A percentile compares a stretch with the other conserved stretches of the same genome.
Conservation (phyloP, 106 monocot species). For the Dendrobium catenatum region DNA sequence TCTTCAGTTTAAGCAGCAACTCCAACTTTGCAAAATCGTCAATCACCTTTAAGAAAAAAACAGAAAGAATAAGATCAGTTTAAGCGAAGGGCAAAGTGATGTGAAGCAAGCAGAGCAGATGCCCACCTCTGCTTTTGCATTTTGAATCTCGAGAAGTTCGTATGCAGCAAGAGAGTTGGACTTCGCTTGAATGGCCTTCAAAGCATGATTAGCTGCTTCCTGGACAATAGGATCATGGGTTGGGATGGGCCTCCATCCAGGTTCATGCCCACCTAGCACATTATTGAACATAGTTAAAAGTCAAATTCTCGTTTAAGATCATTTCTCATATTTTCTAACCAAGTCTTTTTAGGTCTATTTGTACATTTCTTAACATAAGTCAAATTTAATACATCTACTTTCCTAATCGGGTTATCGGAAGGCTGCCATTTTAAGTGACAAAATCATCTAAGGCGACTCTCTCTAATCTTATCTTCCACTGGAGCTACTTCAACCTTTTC, state of each 20-base stretch:
- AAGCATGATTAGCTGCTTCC: conserved; percentile 83
- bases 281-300: not conserved
- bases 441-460: too few relatives aligned
- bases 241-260: conserved; percentile 64
- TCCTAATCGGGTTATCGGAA: too few relatives aligned
- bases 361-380: too few relatives aligned
- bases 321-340: too few relatives aligned
- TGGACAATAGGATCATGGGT: conserved; percentile 65
- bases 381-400: too few relatives aligned
- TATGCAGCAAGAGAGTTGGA: conserved; percentile 74
- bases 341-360: too few relatives aligned
- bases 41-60: conserved; percentile 37
- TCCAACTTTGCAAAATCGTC: conserved; percentile 72
- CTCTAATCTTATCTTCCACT: too few relatives aligned
- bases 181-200: conserved; percentile 61
- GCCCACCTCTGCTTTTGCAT: conserved; percentile 64
- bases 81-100: not conserved
- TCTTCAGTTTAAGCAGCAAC: conserved; percentile 76
- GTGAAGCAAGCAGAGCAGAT: not conserved
- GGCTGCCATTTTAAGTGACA: too few relatives aligned
- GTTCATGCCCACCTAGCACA: conserved; percentile 43
- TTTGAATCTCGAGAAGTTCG: conserved; percentile 70
- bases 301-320: too few relatives aligned
- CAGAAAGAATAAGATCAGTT: not conserved
- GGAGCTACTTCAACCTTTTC: too few relatives aligned